Evolutionary conservation across 106 monocot genomes (phyloP).

Genomic region (Dactylorhiza incarnata): DNA sequence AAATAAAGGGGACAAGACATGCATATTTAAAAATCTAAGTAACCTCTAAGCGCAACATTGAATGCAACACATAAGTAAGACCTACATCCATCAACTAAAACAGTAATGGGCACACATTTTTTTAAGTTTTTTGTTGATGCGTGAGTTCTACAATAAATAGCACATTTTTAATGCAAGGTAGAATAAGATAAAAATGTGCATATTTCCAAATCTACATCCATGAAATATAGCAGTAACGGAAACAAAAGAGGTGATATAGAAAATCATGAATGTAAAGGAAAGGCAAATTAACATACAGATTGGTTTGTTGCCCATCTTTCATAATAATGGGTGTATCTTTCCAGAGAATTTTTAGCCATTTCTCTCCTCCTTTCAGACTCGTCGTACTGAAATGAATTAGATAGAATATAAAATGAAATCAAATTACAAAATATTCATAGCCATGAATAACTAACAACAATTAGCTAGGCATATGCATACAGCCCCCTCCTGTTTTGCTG

Average conservation of each 20-base stretch:
- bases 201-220: not conserved
- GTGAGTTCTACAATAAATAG: no score
- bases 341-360: constrained; percentile 83
- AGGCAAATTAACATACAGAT: constrained; percentile 36
- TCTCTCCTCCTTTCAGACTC: constrained; percentile 85
- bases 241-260: not conserved
- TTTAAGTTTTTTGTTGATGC: no score
- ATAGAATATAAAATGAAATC: constrained; percentile 5
- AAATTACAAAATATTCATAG: not conserved
- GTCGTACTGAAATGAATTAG: constrained; percentile 55
- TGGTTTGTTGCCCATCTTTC: constrained; percentile 86
- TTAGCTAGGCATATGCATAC: constrained; percentile 28
- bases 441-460: not conserved
- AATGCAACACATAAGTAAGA: no score
- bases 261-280: not conserved
- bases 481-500: constrained; percentile 78
- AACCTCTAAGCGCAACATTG: no score
- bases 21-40: no score
- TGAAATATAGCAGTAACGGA: not conserved
- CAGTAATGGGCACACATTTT: no score
- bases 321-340: constrained; percentile 89
- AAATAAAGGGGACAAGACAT: no score
- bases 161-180: no score
- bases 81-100: no score
- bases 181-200: not conserved